Base-by-base conservation (phyloP, 2,329 filamentous ascomycete species). In the Fusarium metavorans region DNA sequence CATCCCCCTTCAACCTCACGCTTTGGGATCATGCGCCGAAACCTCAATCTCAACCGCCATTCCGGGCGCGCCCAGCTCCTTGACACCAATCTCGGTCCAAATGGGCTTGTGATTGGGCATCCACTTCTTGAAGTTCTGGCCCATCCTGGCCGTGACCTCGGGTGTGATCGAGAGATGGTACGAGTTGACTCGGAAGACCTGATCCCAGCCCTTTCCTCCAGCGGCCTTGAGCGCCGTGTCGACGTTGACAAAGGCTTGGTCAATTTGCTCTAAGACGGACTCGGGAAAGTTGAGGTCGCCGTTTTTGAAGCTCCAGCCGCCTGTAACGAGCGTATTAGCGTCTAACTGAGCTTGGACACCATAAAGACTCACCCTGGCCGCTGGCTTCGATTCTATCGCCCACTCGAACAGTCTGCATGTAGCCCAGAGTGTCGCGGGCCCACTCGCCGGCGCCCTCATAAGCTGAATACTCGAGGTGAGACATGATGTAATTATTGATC, bases 1-100 rank as follows among this genome's bases (percentile, higher is more conserved):
- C 6, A 16, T 23, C 30, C 14, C 30, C 14, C 4, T 25, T 13
- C 20, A 25, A 39, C 54, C 13, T 43, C 32, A 64, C 7, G 41
- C 50, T 35, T 65, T 68, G 1, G 30, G 45, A 20, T 80, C 78
- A 54, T 77, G 69, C 0, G 87, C 87, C 16, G 79, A 78, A 23
- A 89, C 88, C 77, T 91, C 89, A 79, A 91, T 87, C 81, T 91
- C 89, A 4, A 90, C 83, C 34, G 81, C 76, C 89, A 91, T 91
- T 14, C 80, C 82, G 13, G 84, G 82, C 48, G 81, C 77, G 0
- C 82, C 88, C n/a, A 91, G 76, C 50, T 81, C 72, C 6, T 79
- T 70, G 1, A 91, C 88, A 0, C 85, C 88, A 27, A 91, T 80
- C 64, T 80, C 81, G 0, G 88, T 91, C 86, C 86, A 88, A 9